Base-by-base conservation (phyloP, 1,284 basidiomycete species). In the Sanghuangporus sanghuang region DNA sequence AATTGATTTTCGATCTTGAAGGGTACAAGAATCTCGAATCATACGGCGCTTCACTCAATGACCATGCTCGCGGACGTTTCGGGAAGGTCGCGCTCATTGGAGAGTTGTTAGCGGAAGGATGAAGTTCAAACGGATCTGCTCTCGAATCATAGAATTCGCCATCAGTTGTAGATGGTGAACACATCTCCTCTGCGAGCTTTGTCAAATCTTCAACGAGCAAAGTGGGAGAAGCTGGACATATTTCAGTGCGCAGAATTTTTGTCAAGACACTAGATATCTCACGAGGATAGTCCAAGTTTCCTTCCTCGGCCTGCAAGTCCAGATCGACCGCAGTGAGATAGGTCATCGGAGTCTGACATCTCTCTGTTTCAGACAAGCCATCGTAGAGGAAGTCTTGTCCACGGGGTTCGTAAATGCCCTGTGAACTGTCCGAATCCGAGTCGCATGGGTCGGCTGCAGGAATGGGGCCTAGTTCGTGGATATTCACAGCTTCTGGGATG, bases 321-420 rank as follows among this genome's bases (percentile, higher is more conserved):
- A 54, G 52, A 18, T 59, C 57, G 42, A 50, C 62, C 23, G 62
- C 57, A 48, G 62, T 42, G 18, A 64, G 42, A 23, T 48, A 59
- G 35, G 57, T 54, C 57, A 58, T 38, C 38, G 49, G 55, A 36
- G 62, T 63, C 27, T 53, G 52, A 35, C 62, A 57, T 23, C 50
- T 35, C 42, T 64, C 62, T 36, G 42, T 56, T 32, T 62, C 61
- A 38, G 62, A 64, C 14, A 64, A 38, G 35, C 48, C 59, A 42
- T 59, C 57, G 52, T 59, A 64, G 27, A 64, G 27, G 40, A 64
- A 64, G 54, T 64, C 62, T 12, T 64, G 49, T 16, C 57, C 62
- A 21, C 50, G 57, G 21, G 55, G 62, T 57, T 64, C 62, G 21
- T 59, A 59, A n/a, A 64, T 64, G 14, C 62, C 57, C 48, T 59